A percentile compares a stretch with the other conserved stretches of the same genome.
Conservation (phyloP, 352 stramenopile genomes). For the Ophiocytium majus region DNA sequence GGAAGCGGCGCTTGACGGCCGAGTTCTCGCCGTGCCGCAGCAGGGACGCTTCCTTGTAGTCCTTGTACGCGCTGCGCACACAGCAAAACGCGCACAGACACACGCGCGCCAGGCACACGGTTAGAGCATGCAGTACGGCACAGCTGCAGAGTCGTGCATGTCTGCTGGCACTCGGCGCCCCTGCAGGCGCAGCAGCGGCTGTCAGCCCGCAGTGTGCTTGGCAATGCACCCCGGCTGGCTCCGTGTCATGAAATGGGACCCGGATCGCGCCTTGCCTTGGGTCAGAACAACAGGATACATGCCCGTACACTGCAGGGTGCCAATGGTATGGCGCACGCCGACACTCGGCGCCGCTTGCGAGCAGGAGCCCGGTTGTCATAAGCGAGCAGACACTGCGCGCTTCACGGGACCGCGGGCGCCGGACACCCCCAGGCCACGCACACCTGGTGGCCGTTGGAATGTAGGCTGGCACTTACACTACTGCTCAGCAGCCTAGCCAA, state of each 20-base stretch:
- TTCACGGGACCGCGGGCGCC: too few relatives aligned
- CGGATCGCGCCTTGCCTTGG: background rate
- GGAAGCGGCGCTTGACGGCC: slow-evolving; percentile 34
- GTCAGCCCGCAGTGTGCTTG: background rate
- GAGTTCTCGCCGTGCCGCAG: background rate
- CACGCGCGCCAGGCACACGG: background rate
- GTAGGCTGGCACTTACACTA: too few relatives aligned
- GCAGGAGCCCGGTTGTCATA: too few relatives aligned
- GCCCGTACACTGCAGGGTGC: too few relatives aligned
- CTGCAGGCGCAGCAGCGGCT: background rate
- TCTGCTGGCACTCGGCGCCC: background rate
- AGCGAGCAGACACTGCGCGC: too few relatives aligned
- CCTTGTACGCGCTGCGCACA: background rate
- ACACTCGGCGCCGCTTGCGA: too few relatives aligned
- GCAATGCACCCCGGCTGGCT: background rate
- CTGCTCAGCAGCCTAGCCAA: background rate
- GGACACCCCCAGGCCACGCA: too few relatives aligned
- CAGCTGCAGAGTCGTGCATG: background rate
- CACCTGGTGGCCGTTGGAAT: too few relatives aligned
- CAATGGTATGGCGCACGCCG: too few relatives aligned
- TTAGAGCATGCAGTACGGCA: background rate
- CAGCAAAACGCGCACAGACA: background rate
- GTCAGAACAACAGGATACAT: too few relatives aligned
- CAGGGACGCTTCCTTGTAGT: too few relatives aligned
- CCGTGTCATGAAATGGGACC: background rate